phyloP scores from a whole-genome alignment of 805 yeast species.

The Teunomyces gatunensis region DNA sequence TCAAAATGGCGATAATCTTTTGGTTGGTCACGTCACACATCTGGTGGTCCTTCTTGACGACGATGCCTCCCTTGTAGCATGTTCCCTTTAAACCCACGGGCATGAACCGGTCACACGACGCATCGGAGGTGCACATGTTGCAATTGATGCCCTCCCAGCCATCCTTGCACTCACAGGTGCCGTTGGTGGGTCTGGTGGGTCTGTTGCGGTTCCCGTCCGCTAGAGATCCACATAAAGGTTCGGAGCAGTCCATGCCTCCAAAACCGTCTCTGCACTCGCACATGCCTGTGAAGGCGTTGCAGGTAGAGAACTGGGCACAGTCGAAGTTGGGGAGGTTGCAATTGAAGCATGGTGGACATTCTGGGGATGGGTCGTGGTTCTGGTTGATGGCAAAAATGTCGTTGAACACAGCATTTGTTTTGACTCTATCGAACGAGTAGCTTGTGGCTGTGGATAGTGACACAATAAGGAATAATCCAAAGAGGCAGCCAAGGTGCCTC shows the following conservation, averaged over 20 bases:
- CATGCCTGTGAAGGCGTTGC: conserved; percentile 83
- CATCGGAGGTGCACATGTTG: conserved; percentile 73
- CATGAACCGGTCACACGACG: conserved; percentile 80
- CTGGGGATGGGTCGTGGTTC: conserved; percentile 1
- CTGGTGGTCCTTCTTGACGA: conserved; percentile 78
- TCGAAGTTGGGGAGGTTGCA: conserved; percentile 88
- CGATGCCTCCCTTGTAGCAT: conserved; percentile 81
- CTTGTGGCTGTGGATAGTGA: too few relatives aligned
- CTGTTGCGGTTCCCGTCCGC: conserved; percentile 59
- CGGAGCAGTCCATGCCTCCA: conserved; percentile 90
- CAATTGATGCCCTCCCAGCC: conserved; percentile 98
- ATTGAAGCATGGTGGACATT: conserved; percentile 90
- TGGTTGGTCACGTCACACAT: conserved; percentile 93
- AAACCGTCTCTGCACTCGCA: conserved; percentile 93
- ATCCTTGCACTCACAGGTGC: conserved; percentile 65
- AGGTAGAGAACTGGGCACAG: conserved; percentile 86
- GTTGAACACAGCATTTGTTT: conserved; percentile 19
- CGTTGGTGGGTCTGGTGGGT: conserved; percentile 56
- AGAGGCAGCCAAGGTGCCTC: too few relatives aligned
- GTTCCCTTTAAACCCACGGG: conserved; percentile 86
- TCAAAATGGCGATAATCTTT: conserved; percentile 76
- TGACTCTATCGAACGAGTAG: conserved; percentile 18
- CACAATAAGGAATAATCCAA: too few relatives aligned
- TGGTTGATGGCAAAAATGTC: conserved; percentile 14
- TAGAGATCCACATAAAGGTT: conserved; percentile 83